Evolutionary conservation across 2,329 filamentous ascomycete genomes (phyloP), one percentile per base, ranked within the genome.

Genomic region (Pseudofabraea citricarpa): DNA sequence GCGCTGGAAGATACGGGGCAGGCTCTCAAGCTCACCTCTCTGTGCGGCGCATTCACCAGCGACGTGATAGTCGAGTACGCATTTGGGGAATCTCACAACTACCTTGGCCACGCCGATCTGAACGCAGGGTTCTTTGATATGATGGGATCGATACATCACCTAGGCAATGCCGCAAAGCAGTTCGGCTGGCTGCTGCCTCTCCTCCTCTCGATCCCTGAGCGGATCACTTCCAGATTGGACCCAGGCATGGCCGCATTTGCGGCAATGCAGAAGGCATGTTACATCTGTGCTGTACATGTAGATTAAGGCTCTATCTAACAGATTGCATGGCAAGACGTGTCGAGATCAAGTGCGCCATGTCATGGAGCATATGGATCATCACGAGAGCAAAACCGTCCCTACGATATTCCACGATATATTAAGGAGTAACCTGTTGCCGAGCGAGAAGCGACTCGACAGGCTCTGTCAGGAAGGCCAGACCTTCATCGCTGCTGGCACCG

Each of bases 11-110:
- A 26, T 22, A 39, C 10, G 3, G 33, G 18, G 18, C 29, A 48
- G 40, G 33, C 46, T 6, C 49, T 62, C 15, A 54, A 61, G 44
- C 40, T 59, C 12, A 50, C 58, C 40, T 52, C 56, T 38, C 53
- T 45, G 18, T 58, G 56, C 40, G 52, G 56, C 27, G 49, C 57
- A 10, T 43, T 63, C 9, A 56, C 54, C 0, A 48, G 57, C 10
- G 60, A 62, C 43, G 47, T 62, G 16, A 57, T 60, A 23, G 55
- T 56, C 6, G 55, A 62, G n/a, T 63, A 61, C 44, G 53, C 57
- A 1, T 63, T 63, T 33, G 57, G 47, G 7, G 41, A 54, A 7
- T 54, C 49, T 29, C 60, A 61, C 42, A 48, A 64, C 26, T 50
- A 56, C 9, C 40, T 65, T 2, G 61, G 61, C 19, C 38, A 37